Base-by-base conservation (phyloP, 83 land plant species). In the Thuja plicata region DNA sequence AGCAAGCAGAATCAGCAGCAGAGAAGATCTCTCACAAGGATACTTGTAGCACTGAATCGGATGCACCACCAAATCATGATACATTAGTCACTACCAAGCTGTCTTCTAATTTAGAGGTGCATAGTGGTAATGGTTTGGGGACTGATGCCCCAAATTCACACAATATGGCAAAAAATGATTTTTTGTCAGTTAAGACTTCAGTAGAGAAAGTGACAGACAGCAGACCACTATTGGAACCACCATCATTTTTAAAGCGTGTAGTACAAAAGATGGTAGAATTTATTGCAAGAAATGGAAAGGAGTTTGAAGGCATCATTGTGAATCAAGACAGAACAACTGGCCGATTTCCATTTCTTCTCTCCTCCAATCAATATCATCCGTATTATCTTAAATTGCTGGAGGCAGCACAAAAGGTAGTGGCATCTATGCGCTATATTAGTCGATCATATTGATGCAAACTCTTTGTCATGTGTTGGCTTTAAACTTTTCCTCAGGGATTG, bases 241-340 rank as follows among this genome's bases (percentile, higher is more conserved):
- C 97, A 79, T 87, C 89, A 54, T 91, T 91, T 30, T 32, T 93
- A 38, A 94, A 93, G 88, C 87, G 90, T 43, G 84, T 90, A 76
- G 89, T 96, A 46, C 94, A 95, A 10, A 94, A 93, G 89, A 92
- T 95, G 89, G 96, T 93, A 32, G 96, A 95, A 87, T 93, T 96
- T 71, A 92, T 96, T 89, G n/a, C 92, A 11, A 93, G 89, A 74
- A 95, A 96, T 93, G 97, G 97, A 43, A 94, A 92, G 86, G 93
- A 94, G 43, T 93, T 95, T 89, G 98, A 96, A 87, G 91, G 94
- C 17, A 89, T 93, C 55, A 93, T 96, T 24, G 71, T 91, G 27
- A 95, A 93, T 86, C 96, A 95, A 71, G 96, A 95, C 86, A 89
- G 78, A 37, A 87, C 87, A 41, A 82, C 90, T 82, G 93, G 92